Conservation (phyloP, 768 basidiomycete genomes). For the Lactarius trivialis region DNA sequence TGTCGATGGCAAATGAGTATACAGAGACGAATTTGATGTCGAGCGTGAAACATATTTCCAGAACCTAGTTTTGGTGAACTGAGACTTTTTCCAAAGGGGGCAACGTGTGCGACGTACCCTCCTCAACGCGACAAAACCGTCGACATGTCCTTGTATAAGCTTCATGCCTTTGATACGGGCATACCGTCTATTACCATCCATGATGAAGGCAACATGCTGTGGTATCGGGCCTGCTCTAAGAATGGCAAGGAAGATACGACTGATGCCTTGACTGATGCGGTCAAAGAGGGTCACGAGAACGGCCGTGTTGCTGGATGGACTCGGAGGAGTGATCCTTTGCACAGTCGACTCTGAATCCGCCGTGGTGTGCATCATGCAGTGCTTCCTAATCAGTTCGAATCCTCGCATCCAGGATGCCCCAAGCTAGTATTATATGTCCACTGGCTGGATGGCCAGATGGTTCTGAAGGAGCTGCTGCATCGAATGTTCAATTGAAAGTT, state of each 20-base stretch:
- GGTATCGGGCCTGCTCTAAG: constrained; percentile 84
- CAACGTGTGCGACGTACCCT: constrained; percentile 45
- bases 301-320: background rate
- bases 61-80: constrained; percentile 42
- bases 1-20: constrained; percentile 97
- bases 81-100: background rate
- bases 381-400: too few species aligned
- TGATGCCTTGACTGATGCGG: constrained; percentile 26
- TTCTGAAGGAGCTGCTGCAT: too few species aligned
- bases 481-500: too few species aligned
- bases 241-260: constrained; percentile 51
- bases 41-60: constrained; percentile 81
- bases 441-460: too few species aligned
- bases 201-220: constrained; percentile 85
- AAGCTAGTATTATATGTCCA: too few species aligned
- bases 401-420: too few species aligned
- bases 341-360: too few species aligned
- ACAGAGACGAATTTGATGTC: constrained; percentile 78
- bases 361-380: too few species aligned
- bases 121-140: constrained; percentile 75
- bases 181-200: constrained; percentile 95
- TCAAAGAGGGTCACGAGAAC: background rate
- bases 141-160: constrained; percentile 74
- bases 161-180: constrained; percentile 61
- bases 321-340: too few species aligned